These are phyloP conservation scores for Myrmaecium sp. DNA, from an alignment of 2,329 filamentous ascomycete genomes.

Conservation along the genomic window DNA sequence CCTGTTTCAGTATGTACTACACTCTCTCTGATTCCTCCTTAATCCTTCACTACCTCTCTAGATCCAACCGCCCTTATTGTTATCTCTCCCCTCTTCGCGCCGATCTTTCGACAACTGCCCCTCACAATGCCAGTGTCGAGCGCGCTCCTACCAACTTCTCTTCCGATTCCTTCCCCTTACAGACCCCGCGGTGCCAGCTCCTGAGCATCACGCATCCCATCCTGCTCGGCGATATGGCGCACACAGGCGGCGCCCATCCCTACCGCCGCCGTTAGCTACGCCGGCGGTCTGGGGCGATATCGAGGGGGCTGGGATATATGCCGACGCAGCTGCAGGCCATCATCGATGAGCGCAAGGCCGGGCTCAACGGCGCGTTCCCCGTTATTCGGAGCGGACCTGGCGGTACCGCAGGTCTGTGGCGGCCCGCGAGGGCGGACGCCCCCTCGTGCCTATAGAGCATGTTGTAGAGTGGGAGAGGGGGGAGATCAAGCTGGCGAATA, in stretches of 20 bases:
- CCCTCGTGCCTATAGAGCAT: conserved; percentile 86
- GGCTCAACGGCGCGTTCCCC: conserved; percentile 48
- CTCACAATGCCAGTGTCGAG: conserved; percentile 14
- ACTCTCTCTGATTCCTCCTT: conserved; percentile 1
- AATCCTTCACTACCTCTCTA: not conserved
- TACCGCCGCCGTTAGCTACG: conserved; percentile 46
- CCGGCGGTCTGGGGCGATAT: conserved; percentile 59
- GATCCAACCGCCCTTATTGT: not conserved
- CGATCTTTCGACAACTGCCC: not conserved
- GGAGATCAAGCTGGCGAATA: conserved; percentile 61
- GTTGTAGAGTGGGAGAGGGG: conserved; percentile 61
- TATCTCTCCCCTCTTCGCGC: not conserved
- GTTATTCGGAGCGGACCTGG: conserved; percentile 83
- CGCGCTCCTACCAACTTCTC: no score
- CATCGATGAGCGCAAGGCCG: conserved; percentile 69
- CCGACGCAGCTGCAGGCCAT: conserved; percentile 60
- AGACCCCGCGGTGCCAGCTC: conserved; percentile 32
- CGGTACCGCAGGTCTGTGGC: conserved; percentile 76
- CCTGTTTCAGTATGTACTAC: not conserved
- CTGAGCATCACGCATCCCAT: conserved; percentile 78
- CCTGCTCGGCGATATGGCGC: conserved; percentile 86
- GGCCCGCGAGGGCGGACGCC: conserved; percentile 62
- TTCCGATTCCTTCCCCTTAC: no score
- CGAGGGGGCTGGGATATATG: conserved; percentile 26
- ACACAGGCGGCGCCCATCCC: conserved; percentile 35